Evolutionary conservation across 306 rosid species (phyloP).

Genomic region (Trichosanthes cucumerina): DNA sequence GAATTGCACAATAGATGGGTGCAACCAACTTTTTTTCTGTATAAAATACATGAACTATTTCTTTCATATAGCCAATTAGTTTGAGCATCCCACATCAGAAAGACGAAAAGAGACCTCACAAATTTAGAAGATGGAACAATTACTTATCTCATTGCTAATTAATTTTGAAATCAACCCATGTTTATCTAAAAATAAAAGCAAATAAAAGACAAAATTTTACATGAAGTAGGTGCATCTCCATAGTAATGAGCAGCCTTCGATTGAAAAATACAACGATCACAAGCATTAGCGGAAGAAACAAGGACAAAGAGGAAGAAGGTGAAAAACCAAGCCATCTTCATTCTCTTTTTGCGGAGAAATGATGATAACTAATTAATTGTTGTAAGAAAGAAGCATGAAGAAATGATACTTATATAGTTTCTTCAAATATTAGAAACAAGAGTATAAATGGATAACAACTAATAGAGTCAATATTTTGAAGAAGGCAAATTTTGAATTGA

Average conservation of each 20-base stretch:
- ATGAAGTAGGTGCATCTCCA: background rate
- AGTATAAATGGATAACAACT: background rate
- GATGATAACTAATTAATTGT: background rate
- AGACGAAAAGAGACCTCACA: too few species aligned
- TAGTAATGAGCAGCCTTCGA: background rate
- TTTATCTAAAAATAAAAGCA: background rate
- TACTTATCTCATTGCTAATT: too few species aligned
- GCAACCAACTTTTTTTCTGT: too few species aligned
- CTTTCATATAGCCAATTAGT: too few species aligned
- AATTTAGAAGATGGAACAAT: too few species aligned
- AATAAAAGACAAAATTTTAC: background rate
- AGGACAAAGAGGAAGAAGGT: background rate
- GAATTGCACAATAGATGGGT: too few species aligned
- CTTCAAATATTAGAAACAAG: background rate
- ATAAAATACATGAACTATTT: too few species aligned
- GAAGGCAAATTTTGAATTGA: background rate
- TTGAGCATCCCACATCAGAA: too few species aligned
- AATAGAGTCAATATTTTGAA: background rate
- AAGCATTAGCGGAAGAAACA: background rate
- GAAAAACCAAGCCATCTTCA: background rate
- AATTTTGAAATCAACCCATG: too few species aligned
- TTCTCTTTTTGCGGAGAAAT: background rate
- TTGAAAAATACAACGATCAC: constrained; percentile 2
- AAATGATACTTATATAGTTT: background rate
- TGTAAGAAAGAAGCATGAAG: background rate